Evolutionary conservation across 371 early-diverging fungal species (phyloP).

Genomic region (Actinomortierella wolfii): DNA sequence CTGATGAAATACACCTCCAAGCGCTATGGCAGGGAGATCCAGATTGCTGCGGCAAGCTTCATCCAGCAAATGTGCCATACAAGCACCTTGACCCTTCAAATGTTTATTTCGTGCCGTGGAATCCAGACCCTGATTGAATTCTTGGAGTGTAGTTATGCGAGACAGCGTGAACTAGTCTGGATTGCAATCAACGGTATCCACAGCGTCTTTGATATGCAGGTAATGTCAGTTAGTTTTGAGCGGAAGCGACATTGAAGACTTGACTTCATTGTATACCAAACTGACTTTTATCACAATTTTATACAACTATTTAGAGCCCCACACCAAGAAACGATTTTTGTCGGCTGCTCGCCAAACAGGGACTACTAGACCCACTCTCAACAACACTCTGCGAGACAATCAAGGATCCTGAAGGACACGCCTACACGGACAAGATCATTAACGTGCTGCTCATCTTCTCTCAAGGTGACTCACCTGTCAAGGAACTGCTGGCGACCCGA

Average conservation of each 20-base stretch:
- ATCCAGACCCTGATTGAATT: conserved; percentile 53
- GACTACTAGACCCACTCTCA: conserved; percentile 53
- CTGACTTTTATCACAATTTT: neutral
- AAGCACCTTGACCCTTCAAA: conserved; percentile 51
- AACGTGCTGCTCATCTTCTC: conserved; percentile 56
- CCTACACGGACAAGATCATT: conserved; percentile 50
- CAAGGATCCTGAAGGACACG: conserved; percentile 40
- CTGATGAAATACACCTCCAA: conserved; percentile 51
- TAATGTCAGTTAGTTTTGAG: conserved; percentile 10
- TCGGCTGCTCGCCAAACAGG: conserved; percentile 54
- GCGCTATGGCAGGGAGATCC: conserved; percentile 36
- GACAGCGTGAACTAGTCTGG: conserved; percentile 51
- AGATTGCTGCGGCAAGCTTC: conserved; percentile 54
- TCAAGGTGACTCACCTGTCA: conserved; percentile 54
- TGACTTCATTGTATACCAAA: too few relatives aligned
- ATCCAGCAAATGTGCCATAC: conserved; percentile 53
- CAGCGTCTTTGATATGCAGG: conserved; percentile 58
- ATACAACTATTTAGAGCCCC: conserved; percentile 26
- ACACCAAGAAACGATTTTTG: conserved; percentile 65
- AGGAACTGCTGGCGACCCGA: conserved; percentile 53
- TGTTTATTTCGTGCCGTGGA: conserved; percentile 64
- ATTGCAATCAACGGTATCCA: conserved; percentile 58
- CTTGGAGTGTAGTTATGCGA: conserved; percentile 51
- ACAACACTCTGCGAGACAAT: conserved; percentile 42
- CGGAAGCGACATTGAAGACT: too few relatives aligned